Evolutionary conservation across 371 early-diverging fungal species (phyloP).

Genomic region (Mortierella sp.): DNA sequence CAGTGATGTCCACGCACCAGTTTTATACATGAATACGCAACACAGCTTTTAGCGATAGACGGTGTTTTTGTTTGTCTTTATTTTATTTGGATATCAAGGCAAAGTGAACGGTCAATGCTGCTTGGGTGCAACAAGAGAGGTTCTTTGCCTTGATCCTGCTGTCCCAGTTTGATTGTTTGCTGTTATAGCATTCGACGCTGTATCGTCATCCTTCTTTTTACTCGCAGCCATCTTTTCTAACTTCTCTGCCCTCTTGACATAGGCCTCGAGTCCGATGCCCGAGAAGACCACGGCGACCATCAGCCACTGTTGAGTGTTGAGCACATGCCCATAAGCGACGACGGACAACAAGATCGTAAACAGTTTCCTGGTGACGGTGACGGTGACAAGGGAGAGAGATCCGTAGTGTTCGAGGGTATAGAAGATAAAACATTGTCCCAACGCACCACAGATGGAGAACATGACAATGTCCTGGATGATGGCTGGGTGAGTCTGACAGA

Average conservation of each 20-base stretch:
- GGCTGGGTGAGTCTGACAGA: conserved; percentile 80
- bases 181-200: background rate
- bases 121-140: conserved; percentile 38
- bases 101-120: background rate
- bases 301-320: conserved; percentile 88
- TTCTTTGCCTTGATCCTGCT: conserved; percentile 20
- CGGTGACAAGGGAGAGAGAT: conserved; percentile 89
- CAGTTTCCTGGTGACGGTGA: conserved; percentile 97
- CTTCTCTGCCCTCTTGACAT: conserved; percentile 67
- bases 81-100: conserved; percentile 4
- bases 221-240: conserved; percentile 30
- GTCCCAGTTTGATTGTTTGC: background rate
- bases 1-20: too few species aligned
- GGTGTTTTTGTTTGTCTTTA: too few species aligned
- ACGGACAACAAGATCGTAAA: conserved; percentile 94
- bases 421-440: conserved; percentile 99
- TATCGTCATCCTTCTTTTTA: background rate
- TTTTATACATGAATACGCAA: too few species aligned
- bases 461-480: conserved; percentile 86
- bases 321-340: conserved; percentile 85
- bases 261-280: conserved; percentile 84
- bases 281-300: conserved; percentile 89
- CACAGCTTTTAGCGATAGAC: too few species aligned
- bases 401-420: conserved; percentile 95
- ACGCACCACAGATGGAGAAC: conserved; percentile 91